These are phyloP conservation scores for Talaromyces sp. DNA, from an alignment of 2,329 filamentous ascomycete genomes.

Conservation along the genomic window DNA sequence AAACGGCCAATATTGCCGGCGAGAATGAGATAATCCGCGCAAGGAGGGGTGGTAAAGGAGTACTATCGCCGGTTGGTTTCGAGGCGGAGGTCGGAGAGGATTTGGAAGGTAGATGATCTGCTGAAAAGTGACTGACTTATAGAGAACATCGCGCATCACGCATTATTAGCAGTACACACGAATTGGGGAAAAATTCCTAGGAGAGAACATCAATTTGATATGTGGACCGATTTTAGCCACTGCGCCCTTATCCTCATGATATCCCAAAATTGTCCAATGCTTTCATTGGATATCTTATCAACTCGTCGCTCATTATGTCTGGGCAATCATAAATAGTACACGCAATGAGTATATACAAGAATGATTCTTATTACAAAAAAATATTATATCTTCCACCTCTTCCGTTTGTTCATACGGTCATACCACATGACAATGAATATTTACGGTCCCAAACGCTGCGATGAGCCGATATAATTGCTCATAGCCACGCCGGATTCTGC, in stretches of 20 bases:
- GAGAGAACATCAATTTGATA: too few relatives aligned
- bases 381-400: neutral
- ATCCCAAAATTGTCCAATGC: neutral
- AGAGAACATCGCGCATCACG: neutral
- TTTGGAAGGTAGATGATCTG: constrained; percentile 21
- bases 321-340: constrained; percentile 15
- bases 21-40: constrained; percentile 9
- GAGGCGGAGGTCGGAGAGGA: constrained; percentile 32
- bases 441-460: constrained; percentile 68
- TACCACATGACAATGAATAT: constrained; percentile 38
- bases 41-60: constrained; percentile 24
- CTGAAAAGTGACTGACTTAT: neutral
- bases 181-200: too few relatives aligned
- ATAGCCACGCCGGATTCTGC: constrained; percentile 44
- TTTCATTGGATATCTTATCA: neutral
- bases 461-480: constrained; percentile 56
- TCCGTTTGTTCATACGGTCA: neutral
- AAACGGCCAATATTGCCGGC: constrained; percentile 19
- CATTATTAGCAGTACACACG: too few relatives aligned
- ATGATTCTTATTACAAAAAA: constrained; percentile 15
- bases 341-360: constrained; percentile 29
- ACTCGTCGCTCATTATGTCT: constrained; percentile 15
- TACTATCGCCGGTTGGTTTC: constrained; percentile 28
- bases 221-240: neutral
- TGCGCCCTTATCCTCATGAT: neutral